Conservation (phyloP, 306 rosid genomes). For the Ochetophila trinervis region DNA sequence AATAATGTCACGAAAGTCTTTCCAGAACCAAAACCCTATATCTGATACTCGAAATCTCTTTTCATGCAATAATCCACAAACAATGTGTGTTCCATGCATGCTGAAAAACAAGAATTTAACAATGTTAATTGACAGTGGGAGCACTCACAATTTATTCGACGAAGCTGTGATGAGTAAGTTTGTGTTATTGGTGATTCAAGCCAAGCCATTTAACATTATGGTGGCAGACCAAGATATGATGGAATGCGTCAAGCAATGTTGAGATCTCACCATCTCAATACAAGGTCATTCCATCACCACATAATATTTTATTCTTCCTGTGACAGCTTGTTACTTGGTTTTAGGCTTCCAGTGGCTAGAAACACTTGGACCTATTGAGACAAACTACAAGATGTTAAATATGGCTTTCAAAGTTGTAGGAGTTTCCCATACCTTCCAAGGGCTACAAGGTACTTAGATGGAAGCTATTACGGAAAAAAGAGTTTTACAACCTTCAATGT, state of each 20-base stretch:
- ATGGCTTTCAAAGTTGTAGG: background rate
- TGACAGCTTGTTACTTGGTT: background rate
- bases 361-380: background rate
- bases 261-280: background rate
- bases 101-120: background rate
- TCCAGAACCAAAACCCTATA: background rate
- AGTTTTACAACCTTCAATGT: background rate
- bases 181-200: background rate
- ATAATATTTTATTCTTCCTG: background rate
- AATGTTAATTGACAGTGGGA: background rate
- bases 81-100: background rate
- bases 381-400: background rate
- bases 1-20: no score
- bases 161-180: background rate
- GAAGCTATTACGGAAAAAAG: background rate
- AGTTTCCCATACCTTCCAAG: background rate
- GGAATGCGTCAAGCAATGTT: background rate
- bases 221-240: background rate
- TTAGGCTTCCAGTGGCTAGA: background rate
- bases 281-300: background rate
- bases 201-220: background rate
- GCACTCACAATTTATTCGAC: background rate
- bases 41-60: background rate
- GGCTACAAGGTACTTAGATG: background rate
- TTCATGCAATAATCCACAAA: background rate